Conservation (phyloP, 805 yeast species). For the Monosporozyma unispora region DNA sequence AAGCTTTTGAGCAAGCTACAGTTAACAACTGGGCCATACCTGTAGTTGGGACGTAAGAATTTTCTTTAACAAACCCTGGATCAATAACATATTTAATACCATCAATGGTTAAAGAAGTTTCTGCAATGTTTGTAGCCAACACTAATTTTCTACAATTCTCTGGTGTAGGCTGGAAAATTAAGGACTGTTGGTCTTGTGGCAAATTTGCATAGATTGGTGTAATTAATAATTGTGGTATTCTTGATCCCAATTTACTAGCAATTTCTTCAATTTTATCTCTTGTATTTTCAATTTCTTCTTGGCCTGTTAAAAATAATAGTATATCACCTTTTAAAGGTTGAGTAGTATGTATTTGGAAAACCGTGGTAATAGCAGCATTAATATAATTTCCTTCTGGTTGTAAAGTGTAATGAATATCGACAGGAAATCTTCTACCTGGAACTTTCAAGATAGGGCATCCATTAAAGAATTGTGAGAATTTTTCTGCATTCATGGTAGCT, state of each 20-base stretch:
- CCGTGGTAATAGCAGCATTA: constrained; percentile 81
- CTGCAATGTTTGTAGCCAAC: constrained; percentile 93
- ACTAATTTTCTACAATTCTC: constrained; percentile 72
- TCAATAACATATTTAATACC: constrained; percentile 94
- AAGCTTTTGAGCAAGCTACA: constrained; percentile 85
- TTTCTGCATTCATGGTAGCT: constrained; percentile 88
- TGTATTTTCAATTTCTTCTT: constrained; percentile 85
- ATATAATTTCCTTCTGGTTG: constrained; percentile 88
- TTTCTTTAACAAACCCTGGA: constrained; percentile 91
- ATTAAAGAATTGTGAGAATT: constrained; percentile 72
- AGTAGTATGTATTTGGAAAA: constrained; percentile 70
- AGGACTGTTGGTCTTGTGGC: constrained; percentile 74
- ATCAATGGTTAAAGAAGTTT: constrained; percentile 90
- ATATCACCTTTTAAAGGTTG: constrained; percentile 69
- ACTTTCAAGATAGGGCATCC: constrained; percentile 80
- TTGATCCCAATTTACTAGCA: constrained; percentile 48
- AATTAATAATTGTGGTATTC: constrained; percentile 53
- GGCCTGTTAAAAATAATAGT: constrained; percentile 87
- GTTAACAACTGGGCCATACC: constrained; percentile 86
- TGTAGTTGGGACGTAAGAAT: constrained; percentile 74
- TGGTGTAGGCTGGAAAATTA: constrained; percentile 85
- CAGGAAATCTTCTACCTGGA: constrained; percentile 93
- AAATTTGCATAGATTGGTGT: constrained; percentile 88
- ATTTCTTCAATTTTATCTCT: constrained; percentile 67
- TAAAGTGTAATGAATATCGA: constrained; percentile 70